A percentile compares a stretch with the other conserved stretches of the same genome.
phyloP scores from a whole-genome alignment of 2,329 filamentous ascomycete species.

The Pseudopithomyces maydicus region DNA sequence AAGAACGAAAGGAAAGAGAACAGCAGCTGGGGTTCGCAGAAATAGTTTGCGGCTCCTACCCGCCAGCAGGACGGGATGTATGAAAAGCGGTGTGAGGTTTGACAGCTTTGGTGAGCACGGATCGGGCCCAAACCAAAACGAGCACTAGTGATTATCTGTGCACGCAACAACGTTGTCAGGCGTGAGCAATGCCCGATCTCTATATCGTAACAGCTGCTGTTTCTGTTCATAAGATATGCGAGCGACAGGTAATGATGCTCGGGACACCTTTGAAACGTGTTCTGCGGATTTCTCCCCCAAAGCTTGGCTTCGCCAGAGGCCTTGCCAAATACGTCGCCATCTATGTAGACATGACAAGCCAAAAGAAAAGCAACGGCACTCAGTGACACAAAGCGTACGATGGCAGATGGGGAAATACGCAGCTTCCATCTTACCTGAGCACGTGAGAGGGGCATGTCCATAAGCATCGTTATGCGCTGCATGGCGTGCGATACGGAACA shows the following conservation, averaged over 20 bases:
- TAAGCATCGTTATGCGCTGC: neutral
- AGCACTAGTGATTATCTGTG: conserved; percentile 38
- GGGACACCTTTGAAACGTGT: too few species aligned
- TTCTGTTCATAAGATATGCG: neutral
- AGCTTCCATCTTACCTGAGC: conserved; percentile 8
- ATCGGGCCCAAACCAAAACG: conserved; percentile 13
- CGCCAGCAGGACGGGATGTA: conserved; percentile 21
- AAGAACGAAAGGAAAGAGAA: conserved; percentile 28
- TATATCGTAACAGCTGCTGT: conserved; percentile 13
- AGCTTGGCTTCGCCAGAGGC: neutral
- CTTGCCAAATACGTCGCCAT: neutral
- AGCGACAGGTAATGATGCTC: neutral
- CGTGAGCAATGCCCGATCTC: conserved; percentile 27
- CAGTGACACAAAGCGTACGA: conserved; percentile 1
- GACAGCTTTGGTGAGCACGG: conserved; percentile 36
- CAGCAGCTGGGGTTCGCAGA: conserved; percentile 26
- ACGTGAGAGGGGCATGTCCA: conserved; percentile 7
- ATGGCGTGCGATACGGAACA: neutral
- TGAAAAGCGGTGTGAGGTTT: conserved; percentile 46
- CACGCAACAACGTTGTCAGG: conserved; percentile 35
- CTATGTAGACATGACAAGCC: neutral
- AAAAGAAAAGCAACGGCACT: conserved; percentile 1
- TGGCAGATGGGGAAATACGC: neutral
- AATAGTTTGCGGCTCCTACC: conserved; percentile 23
- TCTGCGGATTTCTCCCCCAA: too few species aligned